These are phyloP conservation scores for Funneliformis caledonium DNA, from an alignment of 371 early-diverging fungal genomes.

Conservation along the genomic window DNA sequence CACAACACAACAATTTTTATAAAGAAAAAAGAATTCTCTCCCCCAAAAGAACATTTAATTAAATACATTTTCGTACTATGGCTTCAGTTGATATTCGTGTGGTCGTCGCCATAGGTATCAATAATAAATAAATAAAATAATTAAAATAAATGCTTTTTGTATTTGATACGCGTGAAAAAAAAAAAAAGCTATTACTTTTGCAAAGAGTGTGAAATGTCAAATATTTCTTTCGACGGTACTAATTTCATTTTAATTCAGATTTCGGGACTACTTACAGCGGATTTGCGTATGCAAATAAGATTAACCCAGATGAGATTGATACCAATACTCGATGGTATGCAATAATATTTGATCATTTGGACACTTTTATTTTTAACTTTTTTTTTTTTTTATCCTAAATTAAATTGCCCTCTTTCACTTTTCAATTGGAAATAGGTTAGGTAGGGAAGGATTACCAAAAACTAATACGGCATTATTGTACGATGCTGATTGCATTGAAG, in stretches of 20 bases:
- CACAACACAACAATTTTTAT: too few species aligned
- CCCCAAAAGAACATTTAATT: too few species aligned
- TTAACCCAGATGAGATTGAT: constrained; percentile 6
- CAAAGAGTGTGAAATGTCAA: too few species aligned
- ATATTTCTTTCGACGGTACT: not conserved
- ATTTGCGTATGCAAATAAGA: constrained; percentile 18
- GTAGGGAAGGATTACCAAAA: constrained; percentile 17
- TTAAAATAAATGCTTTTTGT: too few species aligned
- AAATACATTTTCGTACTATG: not conserved
- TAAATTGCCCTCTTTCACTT: not conserved
- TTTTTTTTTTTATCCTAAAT: not conserved
- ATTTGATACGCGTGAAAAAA: too few species aligned
- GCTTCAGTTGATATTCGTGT: constrained; percentile 8
- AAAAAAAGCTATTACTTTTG: too few species aligned
- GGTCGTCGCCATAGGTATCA: constrained; percentile 35
- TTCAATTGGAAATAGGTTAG: constrained; percentile 11
- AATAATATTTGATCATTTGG: not conserved
- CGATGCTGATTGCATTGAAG: not conserved
- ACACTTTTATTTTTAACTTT: too few species aligned
- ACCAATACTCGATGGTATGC: constrained; percentile 32
- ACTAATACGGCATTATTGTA: constrained; percentile 34
- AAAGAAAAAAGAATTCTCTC: too few species aligned
- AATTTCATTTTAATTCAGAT: not conserved
- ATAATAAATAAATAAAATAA: not conserved
- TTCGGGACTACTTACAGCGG: constrained; percentile 21